phyloP scores from a whole-genome alignment of 192 early-diverging fungal genomes.

The Backusella mclennaniae region DNA sequence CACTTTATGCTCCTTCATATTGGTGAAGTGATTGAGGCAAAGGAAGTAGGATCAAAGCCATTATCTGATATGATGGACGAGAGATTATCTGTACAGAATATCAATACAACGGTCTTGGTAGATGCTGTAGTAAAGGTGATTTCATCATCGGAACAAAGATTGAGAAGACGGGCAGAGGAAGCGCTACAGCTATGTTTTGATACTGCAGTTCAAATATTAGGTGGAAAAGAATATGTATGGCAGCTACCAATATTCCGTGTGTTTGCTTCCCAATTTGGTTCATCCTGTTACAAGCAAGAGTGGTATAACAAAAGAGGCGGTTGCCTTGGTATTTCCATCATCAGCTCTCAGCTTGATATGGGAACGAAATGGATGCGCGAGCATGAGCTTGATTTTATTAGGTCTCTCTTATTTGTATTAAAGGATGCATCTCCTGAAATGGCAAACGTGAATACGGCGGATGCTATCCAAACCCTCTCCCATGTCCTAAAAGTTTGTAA shows the following conservation, averaged over 20 bases:
- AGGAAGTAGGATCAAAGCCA: slow-evolving; percentile 43
- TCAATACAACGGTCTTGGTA: slow-evolving; percentile 71
- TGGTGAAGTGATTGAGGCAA: slow-evolving; percentile 61
- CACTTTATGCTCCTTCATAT: slow-evolving; percentile 78
- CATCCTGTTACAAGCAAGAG: slow-evolving; percentile 88
- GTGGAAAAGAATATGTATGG: slow-evolving; percentile 58
- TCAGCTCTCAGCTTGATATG: slow-evolving; percentile 80
- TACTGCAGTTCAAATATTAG: slow-evolving; percentile 52
- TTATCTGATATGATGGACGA: slow-evolving; percentile 50
- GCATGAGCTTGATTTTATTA: slow-evolving; percentile 92
- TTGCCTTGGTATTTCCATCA: slow-evolving; percentile 83
- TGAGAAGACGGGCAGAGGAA: slow-evolving; percentile 64
- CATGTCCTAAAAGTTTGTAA: slow-evolving; percentile 75
- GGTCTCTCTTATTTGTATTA: slow-evolving; percentile 89
- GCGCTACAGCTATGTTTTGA: slow-evolving; percentile 65
- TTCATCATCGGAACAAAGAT: slow-evolving; percentile 60
- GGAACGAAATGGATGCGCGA: slow-evolving; percentile 91
- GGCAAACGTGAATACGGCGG: slow-evolving; percentile 68
- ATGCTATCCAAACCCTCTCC: slow-evolving; percentile 67
- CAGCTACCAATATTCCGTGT: slow-evolving; percentile 72
- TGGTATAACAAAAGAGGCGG: slow-evolving; percentile 89
- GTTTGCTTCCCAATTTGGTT: slow-evolving; percentile 84
- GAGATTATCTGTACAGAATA: slow-evolving; percentile 42
- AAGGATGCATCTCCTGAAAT: slow-evolving; percentile 87
- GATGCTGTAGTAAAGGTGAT: slow-evolving; percentile 79